Conservation (phyloP, 31 red algal genomes). For the Asparagopsis taxiformis region DNA sequence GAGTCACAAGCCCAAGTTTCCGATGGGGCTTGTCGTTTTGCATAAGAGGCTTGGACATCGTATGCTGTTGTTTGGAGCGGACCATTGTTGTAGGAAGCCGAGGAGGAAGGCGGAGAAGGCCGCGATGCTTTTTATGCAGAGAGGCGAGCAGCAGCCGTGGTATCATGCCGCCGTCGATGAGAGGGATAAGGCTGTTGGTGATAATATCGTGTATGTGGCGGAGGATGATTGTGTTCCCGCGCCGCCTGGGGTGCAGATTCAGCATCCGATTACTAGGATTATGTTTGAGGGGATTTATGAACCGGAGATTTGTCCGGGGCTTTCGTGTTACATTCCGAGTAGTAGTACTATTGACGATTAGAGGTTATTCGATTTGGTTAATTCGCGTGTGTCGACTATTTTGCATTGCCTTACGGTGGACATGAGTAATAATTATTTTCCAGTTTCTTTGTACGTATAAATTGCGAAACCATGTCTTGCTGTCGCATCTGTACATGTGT, state of each 20-base stretch:
- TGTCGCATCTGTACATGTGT: too few relatives aligned
- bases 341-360: constrained; percentile 5
- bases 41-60: constrained; percentile 18
- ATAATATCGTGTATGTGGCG: constrained; percentile 46
- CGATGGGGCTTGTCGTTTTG: constrained; percentile 25
- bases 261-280: constrained; percentile 38
- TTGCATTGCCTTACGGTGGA: too few relatives aligned
- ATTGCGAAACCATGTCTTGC: too few relatives aligned
- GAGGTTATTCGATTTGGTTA: too few relatives aligned
- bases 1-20: constrained; percentile 16
- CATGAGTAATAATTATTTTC: too few relatives aligned
- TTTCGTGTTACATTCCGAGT: constrained; percentile 24
- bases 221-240: constrained; percentile 37
- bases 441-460: too few relatives aligned
- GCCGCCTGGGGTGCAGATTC: constrained; percentile 6
- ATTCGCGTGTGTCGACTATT: too few relatives aligned
- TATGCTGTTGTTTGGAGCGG: constrained; percentile 41
- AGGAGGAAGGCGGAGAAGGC: not conserved
- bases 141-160: constrained; percentile 14
- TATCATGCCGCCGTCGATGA: constrained; percentile 46
- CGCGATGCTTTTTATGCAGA: not conserved
- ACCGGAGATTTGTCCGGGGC: not conserved
- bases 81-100: constrained; percentile 3
- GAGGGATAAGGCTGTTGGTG: constrained; percentile 30
- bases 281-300: constrained; percentile 29